Evolutionary conservation across 768 basidiomycete species (phyloP).

Genomic region (Mycena capillaripes): DNA sequence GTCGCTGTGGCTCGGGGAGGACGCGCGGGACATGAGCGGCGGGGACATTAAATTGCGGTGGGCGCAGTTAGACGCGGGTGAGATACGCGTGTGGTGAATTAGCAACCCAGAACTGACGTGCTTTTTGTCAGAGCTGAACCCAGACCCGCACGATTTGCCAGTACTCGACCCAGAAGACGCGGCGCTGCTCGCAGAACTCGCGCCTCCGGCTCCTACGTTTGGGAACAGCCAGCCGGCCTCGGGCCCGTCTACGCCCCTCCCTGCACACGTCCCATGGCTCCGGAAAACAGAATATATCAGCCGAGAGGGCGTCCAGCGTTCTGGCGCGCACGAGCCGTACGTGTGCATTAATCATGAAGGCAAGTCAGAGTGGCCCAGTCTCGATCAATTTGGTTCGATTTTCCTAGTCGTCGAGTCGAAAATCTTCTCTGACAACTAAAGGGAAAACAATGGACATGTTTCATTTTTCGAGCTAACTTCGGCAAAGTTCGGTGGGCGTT

Average conservation of each 20-base stretch:
- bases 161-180: constrained; percentile 82
- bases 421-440: too few species aligned
- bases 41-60: constrained; percentile 52
- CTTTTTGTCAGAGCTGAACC: constrained; percentile 73
- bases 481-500: too few species aligned
- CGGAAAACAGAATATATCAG: constrained; percentile 93
- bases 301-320: constrained; percentile 63
- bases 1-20: constrained; percentile 83
- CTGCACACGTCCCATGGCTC: constrained; percentile 88
- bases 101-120: background rate
- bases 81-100: background rate
- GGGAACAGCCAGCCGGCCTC: constrained; percentile 54
- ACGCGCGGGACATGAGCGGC: constrained; percentile 66
- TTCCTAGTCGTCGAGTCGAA: too few species aligned
- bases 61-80: constrained; percentile 30
- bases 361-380: too few species aligned
- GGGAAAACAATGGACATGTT: too few species aligned
- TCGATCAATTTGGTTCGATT: too few species aligned
- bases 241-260: constrained; percentile 59
- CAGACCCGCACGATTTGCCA: constrained; percentile 70
- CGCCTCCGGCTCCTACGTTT: constrained; percentile 61
- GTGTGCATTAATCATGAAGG: constrained; percentile 39
- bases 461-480: too few species aligned
- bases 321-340: constrained; percentile 68
- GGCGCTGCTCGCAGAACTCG: constrained; percentile 79